These are phyloP conservation scores for Sicyos baderoa DNA, from an alignment of 306 rosid species.

Conservation along the genomic window DNA sequence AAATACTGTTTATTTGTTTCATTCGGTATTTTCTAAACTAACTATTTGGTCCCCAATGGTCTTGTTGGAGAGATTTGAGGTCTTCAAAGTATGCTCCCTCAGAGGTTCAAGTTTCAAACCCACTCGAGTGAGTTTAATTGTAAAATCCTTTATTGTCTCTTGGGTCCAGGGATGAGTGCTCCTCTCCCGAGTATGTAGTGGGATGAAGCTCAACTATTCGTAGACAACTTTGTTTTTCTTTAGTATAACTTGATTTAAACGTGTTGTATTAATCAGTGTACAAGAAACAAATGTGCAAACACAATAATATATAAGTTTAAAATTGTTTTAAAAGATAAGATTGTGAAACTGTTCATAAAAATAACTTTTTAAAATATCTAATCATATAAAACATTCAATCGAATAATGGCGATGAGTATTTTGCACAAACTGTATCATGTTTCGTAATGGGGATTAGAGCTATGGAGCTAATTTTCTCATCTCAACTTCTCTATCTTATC, in stretches of 20 bases:
- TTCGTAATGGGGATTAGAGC: neutral
- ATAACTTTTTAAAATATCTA: neutral
- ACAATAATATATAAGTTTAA: neutral
- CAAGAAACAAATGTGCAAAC: no score
- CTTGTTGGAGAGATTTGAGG: no score
- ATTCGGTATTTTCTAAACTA: neutral
- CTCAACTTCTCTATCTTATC: neutral
- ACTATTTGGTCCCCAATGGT: no score
- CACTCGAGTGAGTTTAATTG: no score
- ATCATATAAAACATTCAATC: no score
- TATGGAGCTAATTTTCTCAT: neutral
- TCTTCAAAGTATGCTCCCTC: no score
- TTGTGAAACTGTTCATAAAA: neutral
- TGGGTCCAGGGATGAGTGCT: no score
- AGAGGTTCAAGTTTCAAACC: no score
- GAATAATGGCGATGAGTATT: neutral
- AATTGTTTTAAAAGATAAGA: neutral
- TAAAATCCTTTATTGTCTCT: no score
- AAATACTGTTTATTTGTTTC: neutral
- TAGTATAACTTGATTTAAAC: neutral
- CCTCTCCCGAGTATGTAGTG: no score
- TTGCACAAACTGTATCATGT: conserved; percentile 4
- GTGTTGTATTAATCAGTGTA: neutral
- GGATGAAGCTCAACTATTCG: no score
- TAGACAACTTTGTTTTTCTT: no score